Base-by-base conservation (phyloP, 805 yeast genomes). In the Ogataea dorogensis region DNA sequence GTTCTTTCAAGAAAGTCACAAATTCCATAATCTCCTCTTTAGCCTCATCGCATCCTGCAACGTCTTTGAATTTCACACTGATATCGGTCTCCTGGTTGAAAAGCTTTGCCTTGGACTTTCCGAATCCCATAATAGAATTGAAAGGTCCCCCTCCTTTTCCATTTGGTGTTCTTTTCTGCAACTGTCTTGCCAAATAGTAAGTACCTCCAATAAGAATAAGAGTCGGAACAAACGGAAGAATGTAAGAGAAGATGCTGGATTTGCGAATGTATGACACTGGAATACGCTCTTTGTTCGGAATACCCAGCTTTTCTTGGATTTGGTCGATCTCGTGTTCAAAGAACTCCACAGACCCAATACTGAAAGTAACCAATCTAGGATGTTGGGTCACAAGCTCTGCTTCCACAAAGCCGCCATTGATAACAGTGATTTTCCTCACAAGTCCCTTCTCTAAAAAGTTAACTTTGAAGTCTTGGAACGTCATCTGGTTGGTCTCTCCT, bases 21-120 rank as follows among this genome's bases (percentile, higher is more conserved):
- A 93, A 93, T 63, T 93, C 99, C 95, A 88, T 86, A 44, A 93
- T 89, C 64, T 93, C 99, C 49, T 81, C 91, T 63, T 93, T 93
- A 8, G 98, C 96, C 65, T 93, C 99, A 44, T 81, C 84, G 70
- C 91, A 85, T 35, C 99, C 99, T 1, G 98, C 98, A 33, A 93
- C 98, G 61, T 94, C 98, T 51, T 81, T 77, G 57, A 93, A 93
- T 58, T 80, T 82, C 33, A 87, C 81, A 57, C 86, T 86, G 43
- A 93, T 85, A 45, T 87, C 95, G 2, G 89, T 81, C 49, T 93
- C 97, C 56, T 83, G 86, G 61, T 93, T 91, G 68, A 91, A 91
- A 45, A 80, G 71, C 59, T 87, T 86, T 4, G 98, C 98, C 39
- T 85, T 86, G 24, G 94, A 82, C 58, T 88, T 86, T 40, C 97